These are phyloP conservation scores for Helianthus annuus DNA, from an alignment of 129 eudicot genomes.

Conservation along the genomic window HanXRQr2.0-SUNRISE NC_035442.2:142054737-142055236, in stretches of 20 bases:
- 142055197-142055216: constrained; percentile 29
- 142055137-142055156: too few species aligned
- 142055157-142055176: constrained; percentile 27
- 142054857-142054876: neutral
- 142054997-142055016: constrained; percentile 28
- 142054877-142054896: neutral
- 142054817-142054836: too few species aligned
- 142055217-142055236: constrained; percentile 23
- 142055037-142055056: constrained; percentile 41
- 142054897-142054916: constrained; percentile 36
- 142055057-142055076: constrained; percentile 6
- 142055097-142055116: constrained; percentile 34
- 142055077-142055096: neutral
- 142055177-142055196: constrained; percentile 18
- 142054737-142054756: neutral
- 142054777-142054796: neutral
- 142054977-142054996: constrained; percentile 10
- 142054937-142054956: constrained; percentile 9
- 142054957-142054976: constrained; percentile 16
- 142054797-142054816: too few species aligned
- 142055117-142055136: constrained; percentile 30
- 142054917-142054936: constrained; percentile 35
- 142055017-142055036: constrained; percentile 57
- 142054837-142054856: too few species aligned
- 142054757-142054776: neutral